These are phyloP conservation scores for Mycothermus thermophilus DNA, from an alignment of 495 filamentous ascomycete species.

Conservation along the genomic window DNA sequence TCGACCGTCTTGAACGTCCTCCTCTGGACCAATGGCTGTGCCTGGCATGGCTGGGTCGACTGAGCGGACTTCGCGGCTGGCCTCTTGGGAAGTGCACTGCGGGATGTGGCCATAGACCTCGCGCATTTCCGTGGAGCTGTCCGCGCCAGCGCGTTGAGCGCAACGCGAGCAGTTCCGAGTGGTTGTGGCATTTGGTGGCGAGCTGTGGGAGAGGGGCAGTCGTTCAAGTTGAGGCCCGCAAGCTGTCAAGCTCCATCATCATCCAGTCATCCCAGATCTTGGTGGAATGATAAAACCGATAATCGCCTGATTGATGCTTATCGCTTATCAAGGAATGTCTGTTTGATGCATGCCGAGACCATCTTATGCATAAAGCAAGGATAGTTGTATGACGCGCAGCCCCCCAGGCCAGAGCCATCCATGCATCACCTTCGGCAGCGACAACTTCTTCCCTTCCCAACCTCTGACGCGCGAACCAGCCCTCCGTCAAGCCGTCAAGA, in stretches of 20 bases:
- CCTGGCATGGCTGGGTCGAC: conserved; percentile 11
- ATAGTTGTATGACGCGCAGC: no score
- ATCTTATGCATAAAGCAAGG: neutral
- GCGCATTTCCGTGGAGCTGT: conserved; percentile 13
- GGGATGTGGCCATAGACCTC: conserved; percentile 16
- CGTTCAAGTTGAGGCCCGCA: neutral
- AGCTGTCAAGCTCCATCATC: no score
- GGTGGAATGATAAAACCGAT: conserved; percentile 3
- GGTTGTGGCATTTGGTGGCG: conserved; percentile 24
- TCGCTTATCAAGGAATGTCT: neutral
- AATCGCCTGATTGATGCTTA: conserved; percentile 9
- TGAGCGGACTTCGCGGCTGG: conserved; percentile 8
- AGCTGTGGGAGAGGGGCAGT: neutral
- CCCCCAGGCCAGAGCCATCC: no score
- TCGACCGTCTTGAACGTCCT: conserved; percentile 37
- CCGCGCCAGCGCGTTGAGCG: conserved; percentile 11
- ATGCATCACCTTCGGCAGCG: no score
- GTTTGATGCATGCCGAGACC: conserved; percentile 3
- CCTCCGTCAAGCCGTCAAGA: no score
- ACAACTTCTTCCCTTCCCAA: no score
- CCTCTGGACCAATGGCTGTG: conserved; percentile 21
- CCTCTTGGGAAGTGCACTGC: conserved; percentile 6
- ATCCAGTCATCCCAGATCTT: conserved; percentile 1
- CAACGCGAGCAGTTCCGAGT: conserved; percentile 11
- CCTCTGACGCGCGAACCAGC: no score